Base-by-base conservation (phyloP, 345 rosid genomes). In the Eucalyptus guilfoylei region DNA sequence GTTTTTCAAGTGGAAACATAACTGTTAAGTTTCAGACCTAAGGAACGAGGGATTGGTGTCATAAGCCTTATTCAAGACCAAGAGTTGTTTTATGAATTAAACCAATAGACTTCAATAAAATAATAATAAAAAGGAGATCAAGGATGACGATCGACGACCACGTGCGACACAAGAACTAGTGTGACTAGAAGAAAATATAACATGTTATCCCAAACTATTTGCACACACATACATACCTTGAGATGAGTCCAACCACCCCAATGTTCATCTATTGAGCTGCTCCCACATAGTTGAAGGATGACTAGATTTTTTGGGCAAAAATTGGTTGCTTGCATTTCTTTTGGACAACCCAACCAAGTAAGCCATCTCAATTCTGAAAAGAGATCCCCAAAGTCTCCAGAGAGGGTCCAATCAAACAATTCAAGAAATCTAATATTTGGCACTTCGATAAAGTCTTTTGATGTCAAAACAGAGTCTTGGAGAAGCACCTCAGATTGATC, bases 281-380 rank as follows among this genome's bases (percentile, higher is more conserved):
- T 3, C 0, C 1, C 0, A 0, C 0, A n/a, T 11, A 60, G 15
- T 0, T 26, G 0, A 6, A 64, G 40, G 11, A n/a, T 7, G 76
- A n/a, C 6, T n/a, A 64, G 76, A n/a, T 14, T n/a, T n/a, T 7
- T n/a, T n/a, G 76, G 76, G 76, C 76, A n/a, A 8, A 64, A 64
- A 21, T 64, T 64, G 76, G 40, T 64, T 64, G 11, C 76, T 2
- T 14, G 9, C 3, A 64, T 7, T 2, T 64, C 17, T 1, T 7
- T 0, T 64, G 21, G 21, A n/a, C 2, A 14, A 4, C 3, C 0
- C 0, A 0, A 0, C 76, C 76, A 64, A 64, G 1, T 2, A n/a
- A 64, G 76, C 76, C 76, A 64, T 64, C 40, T 64, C 21, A 64
- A 64, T n/a, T 64, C 76, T 11, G 76, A 14, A 15, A 64, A 64